Percentiles rank a stretch among this genome's conserved stretches.
These are phyloP conservation scores for Chaetomidium leptoderma DNA, from an alignment of 495 filamentous ascomycete genomes.

Conservation along the genomic window DNA sequence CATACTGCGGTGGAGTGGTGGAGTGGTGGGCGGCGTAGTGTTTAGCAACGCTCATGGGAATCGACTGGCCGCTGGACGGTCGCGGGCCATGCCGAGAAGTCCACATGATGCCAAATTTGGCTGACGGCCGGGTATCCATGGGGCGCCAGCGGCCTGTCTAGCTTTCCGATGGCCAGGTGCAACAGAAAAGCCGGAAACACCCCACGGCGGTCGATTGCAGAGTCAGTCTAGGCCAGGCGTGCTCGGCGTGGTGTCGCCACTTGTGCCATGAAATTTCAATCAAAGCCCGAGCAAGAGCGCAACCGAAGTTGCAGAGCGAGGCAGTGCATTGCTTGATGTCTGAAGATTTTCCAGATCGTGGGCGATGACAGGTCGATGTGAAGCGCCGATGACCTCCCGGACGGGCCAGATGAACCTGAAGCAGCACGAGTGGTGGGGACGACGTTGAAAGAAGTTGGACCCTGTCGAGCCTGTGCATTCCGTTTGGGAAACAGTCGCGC, in stretches of 20 bases:
- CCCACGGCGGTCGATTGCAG: too few species aligned
- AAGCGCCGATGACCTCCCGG: constrained; percentile 16
- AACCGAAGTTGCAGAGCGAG: background rate
- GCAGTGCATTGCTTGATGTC: constrained; percentile 4
- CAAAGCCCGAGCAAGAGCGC: background rate
- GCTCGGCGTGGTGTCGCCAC: too few species aligned
- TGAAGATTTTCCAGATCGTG: background rate
- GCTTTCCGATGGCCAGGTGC: background rate
- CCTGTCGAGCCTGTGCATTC: background rate
- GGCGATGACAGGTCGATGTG: constrained; percentile 16
- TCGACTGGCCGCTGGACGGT: constrained; percentile 13
- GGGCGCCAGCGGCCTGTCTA: background rate
- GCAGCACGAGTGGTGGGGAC: constrained; percentile 18
- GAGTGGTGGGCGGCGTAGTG: background rate
- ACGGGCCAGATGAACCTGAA: constrained; percentile 9
- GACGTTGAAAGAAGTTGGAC: constrained; percentile 7
- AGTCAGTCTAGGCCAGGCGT: too few species aligned
- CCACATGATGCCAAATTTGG: constrained; percentile 3
- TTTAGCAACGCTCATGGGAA: background rate
- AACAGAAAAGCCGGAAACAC: background rate
- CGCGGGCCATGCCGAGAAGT: constrained; percentile 12
- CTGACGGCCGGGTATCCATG: background rate
- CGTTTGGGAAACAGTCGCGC: constrained; percentile 19
- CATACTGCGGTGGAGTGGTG: constrained; percentile 9
- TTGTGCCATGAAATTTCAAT: background rate